These are phyloP conservation scores for Artemisia argyi DNA, from an alignment of 129 eudicot genomes.

Conservation along the genomic window DNA sequence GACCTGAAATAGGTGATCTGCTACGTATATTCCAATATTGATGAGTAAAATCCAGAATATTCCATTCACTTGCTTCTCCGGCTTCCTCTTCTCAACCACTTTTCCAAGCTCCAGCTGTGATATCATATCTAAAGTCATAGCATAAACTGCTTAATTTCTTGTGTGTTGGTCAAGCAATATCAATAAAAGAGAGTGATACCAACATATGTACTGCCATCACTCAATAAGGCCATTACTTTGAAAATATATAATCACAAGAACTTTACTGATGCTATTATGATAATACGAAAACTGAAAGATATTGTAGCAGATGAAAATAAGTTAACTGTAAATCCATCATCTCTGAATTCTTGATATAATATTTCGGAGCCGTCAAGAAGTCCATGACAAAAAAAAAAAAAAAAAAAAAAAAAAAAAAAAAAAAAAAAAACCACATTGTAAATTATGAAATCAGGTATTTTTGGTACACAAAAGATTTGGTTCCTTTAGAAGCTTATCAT, in stretches of 20 bases:
- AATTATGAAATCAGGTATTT: background rate
- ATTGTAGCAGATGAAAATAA: too few species aligned
- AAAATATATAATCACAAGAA: background rate
- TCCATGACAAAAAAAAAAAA: too few species aligned
- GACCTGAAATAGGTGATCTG: slow-evolving; percentile 96
- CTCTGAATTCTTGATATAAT: too few species aligned
- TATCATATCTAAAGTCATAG: slow-evolving; percentile 46
- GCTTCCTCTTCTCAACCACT: slow-evolving; percentile 34
- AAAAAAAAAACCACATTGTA: too few species aligned
- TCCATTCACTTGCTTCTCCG: slow-evolving; percentile 78
- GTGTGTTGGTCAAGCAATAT: slow-evolving; percentile 1
- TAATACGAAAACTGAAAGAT: background rate
- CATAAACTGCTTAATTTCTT: slow-evolving; percentile 32
- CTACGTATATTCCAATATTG: slow-evolving; percentile 76
- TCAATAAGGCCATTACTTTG: background rate
- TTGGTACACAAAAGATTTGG: background rate
- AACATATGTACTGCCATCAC: background rate
- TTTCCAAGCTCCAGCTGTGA: slow-evolving; percentile 85
- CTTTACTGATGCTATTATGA: background rate
- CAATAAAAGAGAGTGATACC: background rate
- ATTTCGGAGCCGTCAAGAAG: too few species aligned
- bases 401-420: too few species aligned
- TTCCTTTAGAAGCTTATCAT: background rate
- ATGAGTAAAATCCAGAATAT: slow-evolving; percentile 92
- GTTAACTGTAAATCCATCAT: too few species aligned